Conservation (phyloP, 371 early-diverging fungal genomes). For the Rhizopus microsporus region DNA sequence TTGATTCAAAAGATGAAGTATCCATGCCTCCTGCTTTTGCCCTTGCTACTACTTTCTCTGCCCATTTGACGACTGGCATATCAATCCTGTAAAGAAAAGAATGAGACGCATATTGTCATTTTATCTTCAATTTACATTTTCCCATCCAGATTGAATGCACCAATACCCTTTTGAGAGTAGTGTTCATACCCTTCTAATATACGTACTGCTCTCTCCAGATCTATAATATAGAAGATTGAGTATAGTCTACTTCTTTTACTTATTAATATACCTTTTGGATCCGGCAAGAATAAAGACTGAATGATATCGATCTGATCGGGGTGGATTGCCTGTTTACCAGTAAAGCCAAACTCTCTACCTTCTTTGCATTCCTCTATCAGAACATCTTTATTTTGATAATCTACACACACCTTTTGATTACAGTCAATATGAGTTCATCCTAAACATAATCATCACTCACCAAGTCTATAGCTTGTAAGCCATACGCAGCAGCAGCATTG, state of each 20-base stretch:
- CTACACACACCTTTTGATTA: conserved; percentile 76
- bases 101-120: conserved; percentile 49
- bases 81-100: conserved; percentile 55
- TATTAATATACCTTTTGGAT: conserved; percentile 53
- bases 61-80: conserved; percentile 74
- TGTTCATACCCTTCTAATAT: conserved; percentile 70
- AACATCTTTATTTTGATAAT: conserved; percentile 68
- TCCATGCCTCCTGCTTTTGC: conserved; percentile 58
- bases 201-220: conserved; percentile 61
- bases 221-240: conserved; percentile 24
- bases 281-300: conserved; percentile 77
- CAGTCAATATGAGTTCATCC: not conserved
- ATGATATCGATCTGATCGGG: conserved; percentile 86
- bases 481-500: conserved; percentile 81
- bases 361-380: conserved; percentile 81
- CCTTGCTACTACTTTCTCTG: conserved; percentile 58
- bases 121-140: conserved; percentile 40
- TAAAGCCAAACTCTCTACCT: conserved; percentile 89
- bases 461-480: conserved; percentile 89
- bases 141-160: conserved; percentile 90
- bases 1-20: conserved; percentile 36
- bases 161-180: conserved; percentile 70
- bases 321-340: conserved; percentile 95
- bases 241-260: not conserved
- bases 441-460: conserved; percentile 36